Evolutionary conservation across 805 yeast species (phyloP).

Genomic region (Millerago galiae): DNA sequence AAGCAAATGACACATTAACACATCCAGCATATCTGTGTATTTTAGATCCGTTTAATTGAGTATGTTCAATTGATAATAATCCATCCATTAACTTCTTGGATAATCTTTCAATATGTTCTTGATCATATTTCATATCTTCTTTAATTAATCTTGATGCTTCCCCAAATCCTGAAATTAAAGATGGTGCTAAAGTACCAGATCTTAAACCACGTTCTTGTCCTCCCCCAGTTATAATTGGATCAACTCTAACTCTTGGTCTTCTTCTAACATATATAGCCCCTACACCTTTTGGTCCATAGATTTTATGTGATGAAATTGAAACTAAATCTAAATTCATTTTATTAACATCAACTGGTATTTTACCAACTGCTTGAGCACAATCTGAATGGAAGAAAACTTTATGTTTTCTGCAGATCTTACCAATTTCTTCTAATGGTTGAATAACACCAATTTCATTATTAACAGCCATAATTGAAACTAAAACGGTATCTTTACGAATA

Average conservation of each 20-base stretch:
- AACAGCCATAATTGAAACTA: conserved; percentile 94
- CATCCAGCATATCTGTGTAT: conserved; percentile 82
- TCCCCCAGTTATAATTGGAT: conserved; percentile 93
- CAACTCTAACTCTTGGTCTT: conserved; percentile 96
- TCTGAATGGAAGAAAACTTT: conserved; percentile 97
- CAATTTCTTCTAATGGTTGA: conserved; percentile 94
- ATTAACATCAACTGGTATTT: conserved; percentile 88
- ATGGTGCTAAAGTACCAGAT: conserved; percentile 97
- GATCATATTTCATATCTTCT: conserved; percentile 69
- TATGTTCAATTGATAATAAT: conserved; percentile 76
- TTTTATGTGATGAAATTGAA: conserved; percentile 93
- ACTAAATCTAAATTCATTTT: conserved; percentile 86
- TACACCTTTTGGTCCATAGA: conserved; percentile 96
- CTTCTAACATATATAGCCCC: conserved; percentile 95
- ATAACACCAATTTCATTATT: conserved; percentile 97
- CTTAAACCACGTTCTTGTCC: conserved; percentile 98
- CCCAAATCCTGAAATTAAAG: conserved; percentile 91
- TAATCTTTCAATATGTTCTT: conserved; percentile 58
- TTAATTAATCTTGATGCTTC: conserved; percentile 88
- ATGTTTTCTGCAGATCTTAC: conserved; percentile 73
- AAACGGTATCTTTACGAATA: conserved; percentile 83
- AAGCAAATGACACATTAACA: conserved; percentile 94
- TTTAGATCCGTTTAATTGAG: conserved; percentile 82
- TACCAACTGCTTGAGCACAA: conserved; percentile 96
- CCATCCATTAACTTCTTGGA: conserved; percentile 70